Base-by-base conservation (phyloP, 306 rosid species). In the Cucurbita pepo region DNA sequence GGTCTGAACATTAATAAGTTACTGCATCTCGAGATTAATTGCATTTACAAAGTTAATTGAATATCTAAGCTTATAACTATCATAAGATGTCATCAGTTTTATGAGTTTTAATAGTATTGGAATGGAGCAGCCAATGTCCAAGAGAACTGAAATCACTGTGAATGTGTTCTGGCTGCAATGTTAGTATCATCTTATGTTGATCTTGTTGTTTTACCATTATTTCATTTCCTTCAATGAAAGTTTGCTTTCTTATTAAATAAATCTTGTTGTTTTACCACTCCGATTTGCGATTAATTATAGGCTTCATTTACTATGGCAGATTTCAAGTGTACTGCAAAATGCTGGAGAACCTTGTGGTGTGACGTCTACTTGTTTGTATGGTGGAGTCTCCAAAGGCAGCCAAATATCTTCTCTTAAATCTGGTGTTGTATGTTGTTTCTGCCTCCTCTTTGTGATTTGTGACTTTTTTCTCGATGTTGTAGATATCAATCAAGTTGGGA, bases 361-460 rank as follows among this genome's bases (percentile, higher is more conserved):
- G 77, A 75, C 77, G 57, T 82, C 96, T 58, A 74, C 91, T 72
- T 87, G 97, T 80, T 73, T 94, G 83, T 91, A 91, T 55, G 99
- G 99, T 78, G 99, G 99, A 83, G 88, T 96, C 61, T 85, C 96
- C 70, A 94, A 91, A 84, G 88, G 84, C 62, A 94, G 91, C 34
- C 99, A 94, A 72, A 91, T 91, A 76, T 75, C 92, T 64, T 40
- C 87, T 44, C 80, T 94, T 16, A 91, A 94, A 83, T 86, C 96
- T 84, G 99, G 99, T 64, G 75, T 91, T 77, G 97, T 94, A 86
- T 83, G 99, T 80, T 78, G 59, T 81, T 72, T 63, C 11, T 73
- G 37, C 62, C 57, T 81, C 75, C 76, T 76, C 47, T 53, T 63
- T 63, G 16, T 62, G 73, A 60, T 64, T 71, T 60, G 16, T 61